phyloP scores from a whole-genome alignment of 805 yeast genomes.

The Kodamaea hsintzibuensis region DNA sequence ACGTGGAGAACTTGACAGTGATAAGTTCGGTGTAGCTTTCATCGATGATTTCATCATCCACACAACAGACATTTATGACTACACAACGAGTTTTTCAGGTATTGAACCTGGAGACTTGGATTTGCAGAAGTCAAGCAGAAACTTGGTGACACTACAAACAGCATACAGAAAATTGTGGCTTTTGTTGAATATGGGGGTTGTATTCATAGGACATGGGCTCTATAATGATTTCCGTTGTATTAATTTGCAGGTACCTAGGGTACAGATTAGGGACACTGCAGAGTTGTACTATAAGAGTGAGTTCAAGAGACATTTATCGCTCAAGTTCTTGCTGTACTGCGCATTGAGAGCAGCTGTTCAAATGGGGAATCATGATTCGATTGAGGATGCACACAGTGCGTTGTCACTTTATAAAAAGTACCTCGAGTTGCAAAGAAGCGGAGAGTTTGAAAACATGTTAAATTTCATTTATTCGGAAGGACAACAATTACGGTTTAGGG shows the following conservation, averaged over 20 bases:
- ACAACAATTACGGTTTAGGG: constrained; percentile 51
- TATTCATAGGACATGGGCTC: constrained; percentile 94
- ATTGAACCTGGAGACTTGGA: constrained; percentile 89
- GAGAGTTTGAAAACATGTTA: constrained; percentile 61
- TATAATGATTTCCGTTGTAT: constrained; percentile 90
- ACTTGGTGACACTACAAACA: constrained; percentile 76
- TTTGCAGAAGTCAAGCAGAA: constrained; percentile 59
- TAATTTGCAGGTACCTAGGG: constrained; percentile 81
- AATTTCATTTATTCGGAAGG: constrained; percentile 74
- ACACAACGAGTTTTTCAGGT: constrained; percentile 90
- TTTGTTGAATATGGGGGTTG: constrained; percentile 81
- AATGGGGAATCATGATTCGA: constrained; percentile 92
- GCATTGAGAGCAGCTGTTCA: constrained; percentile 78
- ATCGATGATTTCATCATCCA: constrained; percentile 91
- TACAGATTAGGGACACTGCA: constrained; percentile 88
- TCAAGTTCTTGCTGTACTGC: constrained; percentile 83
- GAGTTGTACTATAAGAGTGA: constrained; percentile 74
- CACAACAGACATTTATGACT: constrained; percentile 71
- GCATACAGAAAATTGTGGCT: constrained; percentile 92
- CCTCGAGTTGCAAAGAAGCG: constrained; percentile 56
- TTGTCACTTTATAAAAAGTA: constrained; percentile 73
- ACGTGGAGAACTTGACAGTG: constrained; percentile 63
- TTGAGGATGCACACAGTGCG: constrained; percentile 93
- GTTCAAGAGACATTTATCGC: constrained; percentile 73
- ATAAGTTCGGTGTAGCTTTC: constrained; percentile 69